Conservation (phyloP, 2,329 filamentous ascomycete genomes). For the Parascedosporium putredinis region DNA sequence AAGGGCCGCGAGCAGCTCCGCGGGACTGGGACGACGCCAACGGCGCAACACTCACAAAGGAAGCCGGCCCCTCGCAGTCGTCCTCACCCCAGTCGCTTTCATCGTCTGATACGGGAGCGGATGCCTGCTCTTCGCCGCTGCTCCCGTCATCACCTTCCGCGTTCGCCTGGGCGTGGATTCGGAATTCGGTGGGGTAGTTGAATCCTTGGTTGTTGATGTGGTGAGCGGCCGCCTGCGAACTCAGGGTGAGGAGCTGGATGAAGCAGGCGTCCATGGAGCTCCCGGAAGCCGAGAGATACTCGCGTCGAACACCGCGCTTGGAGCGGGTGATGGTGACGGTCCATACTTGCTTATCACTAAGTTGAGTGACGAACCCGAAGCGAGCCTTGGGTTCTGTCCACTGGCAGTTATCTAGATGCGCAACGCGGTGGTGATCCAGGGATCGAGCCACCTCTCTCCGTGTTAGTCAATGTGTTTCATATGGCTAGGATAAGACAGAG, state of each 20-base stretch:
- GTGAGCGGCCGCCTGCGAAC: conserved; percentile 20
- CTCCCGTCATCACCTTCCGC: conserved; percentile 11
- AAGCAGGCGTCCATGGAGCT: conserved; percentile 21
- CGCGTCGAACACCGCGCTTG: conserved; percentile 15
- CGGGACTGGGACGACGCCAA: neutral
- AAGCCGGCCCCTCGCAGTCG: neutral
- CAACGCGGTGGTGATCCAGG: neutral
- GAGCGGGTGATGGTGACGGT: neutral
- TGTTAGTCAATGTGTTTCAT: no score
- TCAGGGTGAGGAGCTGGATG: conserved; percentile 25
- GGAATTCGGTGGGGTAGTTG: neutral
- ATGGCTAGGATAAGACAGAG: neutral
- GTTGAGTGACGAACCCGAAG: conserved; percentile 15
- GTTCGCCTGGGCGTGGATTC: conserved; percentile 4
- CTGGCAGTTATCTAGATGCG: conserved; percentile 18
- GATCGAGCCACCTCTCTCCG: neutral
- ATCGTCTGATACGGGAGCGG: neutral
- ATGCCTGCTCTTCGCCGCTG: neutral
- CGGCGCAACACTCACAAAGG: neutral
- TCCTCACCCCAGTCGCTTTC: neutral
- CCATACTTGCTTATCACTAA: neutral
- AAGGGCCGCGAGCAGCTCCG: neutral
- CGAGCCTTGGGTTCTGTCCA: conserved; percentile 6
- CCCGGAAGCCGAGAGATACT: conserved; percentile 22
- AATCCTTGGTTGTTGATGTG: neutral